phyloP scores from a whole-genome alignment of 1,284 basidiomycete species.

The Peniophora sp. region DNA sequence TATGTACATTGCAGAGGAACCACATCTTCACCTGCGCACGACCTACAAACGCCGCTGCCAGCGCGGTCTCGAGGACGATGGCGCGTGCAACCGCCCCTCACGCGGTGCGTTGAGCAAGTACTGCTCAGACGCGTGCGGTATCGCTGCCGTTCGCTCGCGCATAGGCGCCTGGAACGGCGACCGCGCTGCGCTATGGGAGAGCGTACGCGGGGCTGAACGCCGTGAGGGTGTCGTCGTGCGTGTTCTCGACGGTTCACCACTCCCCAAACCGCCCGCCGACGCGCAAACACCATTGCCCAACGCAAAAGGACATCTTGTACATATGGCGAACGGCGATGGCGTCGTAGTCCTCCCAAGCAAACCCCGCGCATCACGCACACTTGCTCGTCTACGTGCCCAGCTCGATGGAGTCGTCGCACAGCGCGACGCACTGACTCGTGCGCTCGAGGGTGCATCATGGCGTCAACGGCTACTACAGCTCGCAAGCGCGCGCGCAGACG shows the following conservation, averaged over 20 bases:
- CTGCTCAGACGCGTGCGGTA: slow-evolving; percentile 74
- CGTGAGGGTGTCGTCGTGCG: slow-evolving; percentile 61
- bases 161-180: slow-evolving; percentile 59
- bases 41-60: slow-evolving; percentile 76
- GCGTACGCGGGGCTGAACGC: slow-evolving; percentile 56
- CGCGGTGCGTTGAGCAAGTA: slow-evolving; percentile 78
- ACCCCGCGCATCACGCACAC: slow-evolving; percentile 41
- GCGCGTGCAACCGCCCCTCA: slow-evolving; percentile 72
- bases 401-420: slow-evolving; percentile 48
- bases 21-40: slow-evolving; percentile 50
- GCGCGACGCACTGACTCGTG: slow-evolving; percentile 55
- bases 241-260: slow-evolving; percentile 2
- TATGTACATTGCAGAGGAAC: slow-evolving; percentile 42
- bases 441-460: slow-evolving; percentile 60
- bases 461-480: slow-evolving; percentile 58
- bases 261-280: not conserved
- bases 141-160: slow-evolving; percentile 56
- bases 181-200: slow-evolving; percentile 58
- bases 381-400: slow-evolving; percentile 38
- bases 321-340: not conserved
- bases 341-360: slow-evolving; percentile 17
- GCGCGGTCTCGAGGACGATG: slow-evolving; percentile 50
- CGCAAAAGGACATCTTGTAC: slow-evolving; percentile 1
- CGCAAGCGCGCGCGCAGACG: slow-evolving; percentile 53
- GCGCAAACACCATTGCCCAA: slow-evolving; percentile 4